phyloP scores from a whole-genome alignment of 441 rosid species.

The Erodium trifolium region DNA sequence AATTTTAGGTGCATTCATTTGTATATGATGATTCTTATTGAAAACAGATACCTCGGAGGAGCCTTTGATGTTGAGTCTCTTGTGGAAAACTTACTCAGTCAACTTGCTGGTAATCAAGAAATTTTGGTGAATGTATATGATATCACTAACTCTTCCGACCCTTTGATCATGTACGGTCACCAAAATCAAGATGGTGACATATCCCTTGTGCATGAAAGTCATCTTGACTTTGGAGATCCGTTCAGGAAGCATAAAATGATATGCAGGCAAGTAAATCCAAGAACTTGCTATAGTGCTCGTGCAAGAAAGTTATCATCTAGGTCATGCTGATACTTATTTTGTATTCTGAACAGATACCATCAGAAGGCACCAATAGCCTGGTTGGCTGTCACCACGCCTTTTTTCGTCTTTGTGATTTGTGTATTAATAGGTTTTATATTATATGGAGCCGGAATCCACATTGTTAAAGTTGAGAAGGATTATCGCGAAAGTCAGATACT shows the following conservation, averaged over 20 bases:
- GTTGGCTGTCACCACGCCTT: constrained; percentile 61
- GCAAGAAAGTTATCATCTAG: constrained; percentile 10
- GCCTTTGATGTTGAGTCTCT: constrained; percentile 97
- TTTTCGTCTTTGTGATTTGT: constrained; percentile 58
- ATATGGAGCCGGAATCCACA: constrained; percentile 61
- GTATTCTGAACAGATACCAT: constrained; percentile 49
- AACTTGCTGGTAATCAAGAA: constrained; percentile 89
- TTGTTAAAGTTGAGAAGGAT: constrained; percentile 85
- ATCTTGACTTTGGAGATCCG: constrained; percentile 91
- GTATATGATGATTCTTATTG: constrained; percentile 17
- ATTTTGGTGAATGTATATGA: constrained; percentile 86
- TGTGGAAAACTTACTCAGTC: constrained; percentile 88
- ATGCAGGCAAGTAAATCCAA: constrained; percentile 55
- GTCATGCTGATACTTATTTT: constrained; percentile 14
- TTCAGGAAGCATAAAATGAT: constrained; percentile 84
- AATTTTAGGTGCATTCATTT: not conserved
- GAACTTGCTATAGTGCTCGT: constrained; percentile 9
- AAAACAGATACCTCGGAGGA: constrained; percentile 84
- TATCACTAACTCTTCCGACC: constrained; percentile 71
- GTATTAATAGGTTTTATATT: constrained; percentile 71
- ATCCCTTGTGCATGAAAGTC: constrained; percentile 64
- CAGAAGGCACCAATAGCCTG: constrained; percentile 68
- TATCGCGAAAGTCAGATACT: constrained; percentile 72
- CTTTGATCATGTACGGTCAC: constrained; percentile 79
- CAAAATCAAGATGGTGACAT: constrained; percentile 68